Conservation (phyloP, 768 basidiomycete genomes). For the Tremella yokohamensis region DNA sequence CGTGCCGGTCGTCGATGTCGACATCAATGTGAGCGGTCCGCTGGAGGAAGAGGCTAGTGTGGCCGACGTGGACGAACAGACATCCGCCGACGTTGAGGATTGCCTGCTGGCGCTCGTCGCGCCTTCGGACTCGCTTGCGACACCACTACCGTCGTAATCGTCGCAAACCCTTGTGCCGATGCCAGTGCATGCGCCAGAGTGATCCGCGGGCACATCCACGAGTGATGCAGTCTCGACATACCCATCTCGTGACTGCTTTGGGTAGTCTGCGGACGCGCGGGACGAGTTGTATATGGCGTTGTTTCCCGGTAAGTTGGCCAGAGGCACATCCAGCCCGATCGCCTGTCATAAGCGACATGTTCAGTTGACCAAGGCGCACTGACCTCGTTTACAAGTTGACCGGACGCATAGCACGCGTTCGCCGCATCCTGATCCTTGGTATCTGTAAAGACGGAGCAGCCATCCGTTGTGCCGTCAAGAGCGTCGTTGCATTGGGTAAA, state of each 20-base stretch:
- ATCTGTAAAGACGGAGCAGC: conserved; percentile 11
- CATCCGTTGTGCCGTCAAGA: conserved; percentile 5
- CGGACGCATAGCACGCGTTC: conserved; percentile 15
- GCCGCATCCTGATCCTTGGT: conserved; percentile 1
- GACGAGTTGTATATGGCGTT: conserved; percentile 36
- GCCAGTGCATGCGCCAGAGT: conserved; percentile 13
- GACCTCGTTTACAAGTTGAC: conserved; percentile 30
- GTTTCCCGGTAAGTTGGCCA: conserved; percentile 22
- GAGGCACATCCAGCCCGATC: conserved; percentile 8
- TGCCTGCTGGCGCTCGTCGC: too few species aligned
- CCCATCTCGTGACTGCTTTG: conserved; percentile 7
- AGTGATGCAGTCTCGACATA: conserved; percentile 20
- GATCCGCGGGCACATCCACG: conserved; percentile 15
- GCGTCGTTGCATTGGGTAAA: conserved; percentile 21
- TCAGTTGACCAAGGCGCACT: not conserved
- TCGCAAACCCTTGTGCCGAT: conserved; percentile 10
- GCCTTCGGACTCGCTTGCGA: too few species aligned
- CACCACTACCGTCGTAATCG: conserved; percentile 15
- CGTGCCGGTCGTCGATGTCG: too few species aligned
- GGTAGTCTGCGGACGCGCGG: conserved; percentile 6
- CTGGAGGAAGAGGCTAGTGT: too few species aligned
- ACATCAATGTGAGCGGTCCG: too few species aligned
- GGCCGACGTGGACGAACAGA: too few species aligned
- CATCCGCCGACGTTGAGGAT: too few species aligned
- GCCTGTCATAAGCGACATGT: conserved; percentile 7